These are phyloP conservation scores for Mortierella sp. DNA, from an alignment of 371 early-diverging fungal genomes.

Conservation along the genomic window DNA sequence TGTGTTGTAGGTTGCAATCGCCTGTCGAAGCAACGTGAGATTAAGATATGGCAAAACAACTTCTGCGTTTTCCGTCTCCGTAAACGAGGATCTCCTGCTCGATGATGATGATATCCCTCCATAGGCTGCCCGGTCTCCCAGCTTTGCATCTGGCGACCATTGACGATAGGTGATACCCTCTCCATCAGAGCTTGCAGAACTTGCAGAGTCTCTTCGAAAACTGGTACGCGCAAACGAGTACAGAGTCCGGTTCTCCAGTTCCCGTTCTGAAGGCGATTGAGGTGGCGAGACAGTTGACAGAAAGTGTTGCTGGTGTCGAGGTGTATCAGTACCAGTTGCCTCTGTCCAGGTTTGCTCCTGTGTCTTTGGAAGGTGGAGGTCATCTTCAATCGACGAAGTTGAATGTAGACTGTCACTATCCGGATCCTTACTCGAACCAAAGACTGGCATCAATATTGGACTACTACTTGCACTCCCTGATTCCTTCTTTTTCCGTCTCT, in stretches of 20 bases:
- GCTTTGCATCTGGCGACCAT: constrained; percentile 1
- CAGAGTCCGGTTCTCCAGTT: background rate
- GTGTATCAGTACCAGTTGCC: background rate
- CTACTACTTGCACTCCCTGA: background rate
- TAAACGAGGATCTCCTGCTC: constrained; percentile 29
- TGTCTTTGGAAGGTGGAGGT: background rate
- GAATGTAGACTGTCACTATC: constrained; percentile 29
- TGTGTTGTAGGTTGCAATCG: constrained; percentile 42
- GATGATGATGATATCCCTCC: constrained; percentile 11
- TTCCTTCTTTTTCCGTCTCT: background rate
- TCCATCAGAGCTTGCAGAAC: constrained; percentile 20
- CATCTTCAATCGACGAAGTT: constrained; percentile 13
- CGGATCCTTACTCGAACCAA: constrained; percentile 23
- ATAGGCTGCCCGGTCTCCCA: background rate
- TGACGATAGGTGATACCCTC: constrained; percentile 9
- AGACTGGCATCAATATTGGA: background rate
- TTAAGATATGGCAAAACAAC: constrained; percentile 29
- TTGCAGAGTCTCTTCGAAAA: constrained; percentile 13
- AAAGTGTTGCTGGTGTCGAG: background rate
- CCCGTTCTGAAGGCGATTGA: constrained; percentile 9
- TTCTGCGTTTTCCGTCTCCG: background rate
- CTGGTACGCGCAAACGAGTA: constrained; percentile 10
- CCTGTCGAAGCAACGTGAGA: constrained; percentile 33
- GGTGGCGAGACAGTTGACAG: constrained; percentile 7
- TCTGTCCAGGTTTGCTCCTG: background rate